Base-by-base conservation (phyloP, 352 stramenopile species). In the Phytophthora chlamydospora region DNA sequence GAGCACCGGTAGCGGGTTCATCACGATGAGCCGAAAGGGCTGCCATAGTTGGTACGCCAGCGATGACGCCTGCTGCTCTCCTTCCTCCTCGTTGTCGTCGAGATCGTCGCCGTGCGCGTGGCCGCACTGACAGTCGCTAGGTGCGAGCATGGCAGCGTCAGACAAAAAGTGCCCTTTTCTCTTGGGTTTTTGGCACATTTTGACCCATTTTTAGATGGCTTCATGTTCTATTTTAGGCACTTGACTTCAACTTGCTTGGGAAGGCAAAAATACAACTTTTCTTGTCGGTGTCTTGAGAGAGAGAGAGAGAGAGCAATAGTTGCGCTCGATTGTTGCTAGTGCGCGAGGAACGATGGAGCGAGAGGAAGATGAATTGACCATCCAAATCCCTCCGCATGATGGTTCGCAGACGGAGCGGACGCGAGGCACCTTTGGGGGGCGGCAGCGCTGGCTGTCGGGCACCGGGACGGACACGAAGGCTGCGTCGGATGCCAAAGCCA, bases 1-100 rank as follows among this genome's bases (percentile, higher is more conserved):
- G 2, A 87, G 60, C 31, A 84, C 74, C 9, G 74, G 56, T 45
- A 91, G 41, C 19, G 85, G 85, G 42, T 92, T 90, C 65, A 88
- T 56, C 0, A 78, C 80, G 38, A 91, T 53, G 19, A 89, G 45
- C 2, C 80, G 78, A 62, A 68, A 93, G 16, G 85, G 85, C 53
- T 88, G 72, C 85, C 85, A 93, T 43, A 93, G 56, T 68, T 93
- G 78, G 43, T 80, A 53, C 27, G 79, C 83, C 13, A 92, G 58
- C 11, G 76, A 83, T 21, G 50, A 54, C 2, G 54, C 29, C 10
- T 31, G 38, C 63, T 76, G 33, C n/a, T 68, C 31, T 4, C 54
- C 42, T 33, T 58, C 60, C 21, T 54, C 41, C 32, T 57, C 31
- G 21, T 21, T 49, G 24, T 53, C 55, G 21, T 62, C 51, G 29